Evolutionary conservation across 768 basidiomycete species (phyloP), one percentile per base, ranked within the genome.

Genomic region (Kwoniella dendrophila): DNA sequence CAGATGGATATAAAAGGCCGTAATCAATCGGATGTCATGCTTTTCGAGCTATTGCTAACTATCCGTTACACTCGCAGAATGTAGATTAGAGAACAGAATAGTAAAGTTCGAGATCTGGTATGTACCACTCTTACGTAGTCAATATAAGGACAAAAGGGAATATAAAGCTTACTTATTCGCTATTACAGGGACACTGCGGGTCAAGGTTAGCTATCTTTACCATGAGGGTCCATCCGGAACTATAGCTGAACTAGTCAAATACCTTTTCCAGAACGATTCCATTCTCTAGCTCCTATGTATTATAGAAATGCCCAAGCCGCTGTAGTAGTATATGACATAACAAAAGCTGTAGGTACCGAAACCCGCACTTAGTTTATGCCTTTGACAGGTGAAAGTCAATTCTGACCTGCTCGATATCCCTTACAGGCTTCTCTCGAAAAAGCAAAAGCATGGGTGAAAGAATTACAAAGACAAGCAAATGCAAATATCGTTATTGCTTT

Each of bases 391-490:
- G 36, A 11, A 29, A 2, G 0, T 47, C 41, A 6, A 26, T 51
- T 22, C 50, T 53, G 59, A 44, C 50, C 29, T 20, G 18, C 22
- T 26, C 54, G 10, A 33, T 33, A 33, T 18, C 20, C 38, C 27
- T 40, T 26, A 11, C 41, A 81, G 45, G 85, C 89, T 59, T 95
- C 92, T 73, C 84, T 99, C 61, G 95, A 98, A 80, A 98, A 98
- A 80, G 96, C 96, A 56, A 97, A 98, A 83, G 92, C 94, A 30
- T 99, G 96, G 96, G 93, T 99, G 61, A 97, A 96, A 82, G 96
- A 99, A 81, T 84, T 99, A 24, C 96, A 99, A 78, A 87, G 96
- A 68, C 96, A 99, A 77, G 96, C 96, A 24, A 96, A 97, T 78
- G 94, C 95, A 34, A 98, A 98, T 79, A 98, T 98, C 75, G 94